Evolutionary conservation across 208 protist species (phyloP).

Genomic region (Angomonas deanei): DNA sequence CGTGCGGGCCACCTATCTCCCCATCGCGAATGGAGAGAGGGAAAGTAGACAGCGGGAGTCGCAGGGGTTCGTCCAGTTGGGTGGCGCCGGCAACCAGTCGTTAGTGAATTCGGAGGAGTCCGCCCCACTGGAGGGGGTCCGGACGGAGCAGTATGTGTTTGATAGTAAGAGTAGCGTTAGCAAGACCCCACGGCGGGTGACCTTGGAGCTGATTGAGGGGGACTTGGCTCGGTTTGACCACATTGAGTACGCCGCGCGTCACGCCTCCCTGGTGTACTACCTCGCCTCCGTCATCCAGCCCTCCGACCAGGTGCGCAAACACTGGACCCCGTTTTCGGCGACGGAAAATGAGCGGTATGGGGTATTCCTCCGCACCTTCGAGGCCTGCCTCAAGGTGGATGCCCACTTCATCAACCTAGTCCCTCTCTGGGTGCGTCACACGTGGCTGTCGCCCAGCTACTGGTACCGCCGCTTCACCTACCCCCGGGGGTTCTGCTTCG

Average conservation of each 20-base stretch:
- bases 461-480: conserved; percentile 49
- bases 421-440: conserved; percentile 49
- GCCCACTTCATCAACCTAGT: conserved; percentile 60
- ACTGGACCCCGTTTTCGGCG: background rate
- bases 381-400: conserved; percentile 53
- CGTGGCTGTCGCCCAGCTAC: conserved; percentile 45
- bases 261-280: conserved; percentile 49
- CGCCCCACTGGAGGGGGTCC: background rate
- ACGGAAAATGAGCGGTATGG: conserved; percentile 21
- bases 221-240: conserved; percentile 25
- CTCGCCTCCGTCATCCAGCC: conserved; percentile 30
- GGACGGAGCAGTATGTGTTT: background rate
- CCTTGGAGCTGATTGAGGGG: conserved; percentile 50
- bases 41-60: conserved; percentile 14
- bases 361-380: conserved; percentile 40
- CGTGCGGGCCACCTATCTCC: conserved; percentile 34
- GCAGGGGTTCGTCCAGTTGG: conserved; percentile 21
- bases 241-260: conserved; percentile 47
- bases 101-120: background rate
- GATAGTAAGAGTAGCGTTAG: background rate
- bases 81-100: conserved; percentile 1
- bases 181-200: conserved; percentile 6
- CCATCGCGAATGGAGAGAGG: conserved; percentile 33
- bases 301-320: background rate
- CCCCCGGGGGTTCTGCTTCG: conserved; percentile 42